A percentile compares a stretch with the other conserved stretches of the same genome.
phyloP scores from a whole-genome alignment of 208 protist species.

The Borovskyia barvae region DNA sequence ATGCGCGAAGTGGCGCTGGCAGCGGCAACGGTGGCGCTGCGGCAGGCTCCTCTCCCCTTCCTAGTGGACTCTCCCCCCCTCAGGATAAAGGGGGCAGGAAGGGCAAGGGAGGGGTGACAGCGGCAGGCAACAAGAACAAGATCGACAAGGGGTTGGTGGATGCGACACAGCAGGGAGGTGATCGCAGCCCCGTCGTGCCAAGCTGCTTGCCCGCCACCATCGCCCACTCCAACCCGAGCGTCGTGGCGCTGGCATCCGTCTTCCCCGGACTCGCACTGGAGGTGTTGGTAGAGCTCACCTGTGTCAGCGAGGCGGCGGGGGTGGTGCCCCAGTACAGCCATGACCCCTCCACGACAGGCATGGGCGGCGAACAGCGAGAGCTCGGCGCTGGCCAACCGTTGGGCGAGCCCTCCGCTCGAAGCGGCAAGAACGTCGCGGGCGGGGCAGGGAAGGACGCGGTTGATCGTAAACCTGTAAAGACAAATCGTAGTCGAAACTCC shows the following conservation, averaged over 20 bases:
- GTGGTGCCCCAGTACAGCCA: slow-evolving; percentile 6
- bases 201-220: slow-evolving; percentile 3
- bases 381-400: too few relatives aligned
- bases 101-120: neutral
- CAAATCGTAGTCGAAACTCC: neutral
- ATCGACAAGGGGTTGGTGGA: slow-evolving; percentile 1
- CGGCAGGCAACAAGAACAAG: slow-evolving; percentile 1
- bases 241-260: slow-evolving; percentile 21
- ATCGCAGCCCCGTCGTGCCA: too few relatives aligned
- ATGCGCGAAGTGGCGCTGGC: neutral
- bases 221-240: slow-evolving; percentile 25
- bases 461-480: too few relatives aligned
- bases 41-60: neutral
- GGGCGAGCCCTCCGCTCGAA: too few relatives aligned
- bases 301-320: slow-evolving; percentile 8
- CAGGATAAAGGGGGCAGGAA: slow-evolving; percentile 2
- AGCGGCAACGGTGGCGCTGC: neutral
- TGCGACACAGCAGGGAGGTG: neutral
- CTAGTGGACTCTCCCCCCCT: too few relatives aligned
- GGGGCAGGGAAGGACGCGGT: neutral
- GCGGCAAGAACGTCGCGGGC: neutral
- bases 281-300: slow-evolving; percentile 9
- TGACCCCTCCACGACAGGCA: too few relatives aligned
- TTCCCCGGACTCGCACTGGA: slow-evolving; percentile 29
- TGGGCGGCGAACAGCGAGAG: too few relatives aligned